Base-by-base conservation (phyloP, 2,329 filamentous ascomycete genomes). In the Tolypocladium capitatum region DNA sequence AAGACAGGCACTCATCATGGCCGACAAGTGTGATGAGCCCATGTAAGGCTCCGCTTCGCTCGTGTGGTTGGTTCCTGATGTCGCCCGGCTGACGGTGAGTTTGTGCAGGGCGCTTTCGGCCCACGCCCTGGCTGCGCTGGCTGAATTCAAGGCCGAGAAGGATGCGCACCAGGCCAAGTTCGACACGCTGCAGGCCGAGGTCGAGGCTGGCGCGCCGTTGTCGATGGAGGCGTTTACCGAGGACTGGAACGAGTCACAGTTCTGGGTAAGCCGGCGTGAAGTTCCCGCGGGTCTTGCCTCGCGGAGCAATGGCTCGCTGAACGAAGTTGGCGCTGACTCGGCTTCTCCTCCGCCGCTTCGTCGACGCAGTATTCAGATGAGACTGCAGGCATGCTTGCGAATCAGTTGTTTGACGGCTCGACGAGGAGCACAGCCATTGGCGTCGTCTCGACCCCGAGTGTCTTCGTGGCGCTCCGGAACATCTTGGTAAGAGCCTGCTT, bases 171-270 rank as follows among this genome's bases (percentile, higher is more conserved):
- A 74, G 49, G 76, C 81, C 57, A 74, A 77, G 45, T 87, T 91
- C 54, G 79, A 85, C 61, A 74, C 80, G 52, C 69, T 91, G 46
- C 81, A 81, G 63, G 67, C 69, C 11, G 69, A 73, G 33, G 78
- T 80, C 1, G 81, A 85, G 58, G 68, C 74, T 43, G 70, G 74
- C 28, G 48, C 53, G 31, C 60, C 63, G 35, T 52, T 76, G 47
- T 70, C 68, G 16, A 91, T 91, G 77, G 78, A 84, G 30, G 69
- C 75, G 1, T 92, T 91, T 57, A 72, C 73, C 1, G 86, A 91
- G 64, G 83, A 91, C 63, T 92, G 86, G 86, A 86, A 90, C 59
- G 77, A 83, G 58, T 84, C 78, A 52, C 86, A 91, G 65, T 92
- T 92, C 59, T 92, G 86, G 86, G 81, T 86, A 70, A 35, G 71